phyloP scores from a whole-genome alignment of 2,329 filamentous ascomycete genomes.

The Aspergillus ibericus region DNA sequence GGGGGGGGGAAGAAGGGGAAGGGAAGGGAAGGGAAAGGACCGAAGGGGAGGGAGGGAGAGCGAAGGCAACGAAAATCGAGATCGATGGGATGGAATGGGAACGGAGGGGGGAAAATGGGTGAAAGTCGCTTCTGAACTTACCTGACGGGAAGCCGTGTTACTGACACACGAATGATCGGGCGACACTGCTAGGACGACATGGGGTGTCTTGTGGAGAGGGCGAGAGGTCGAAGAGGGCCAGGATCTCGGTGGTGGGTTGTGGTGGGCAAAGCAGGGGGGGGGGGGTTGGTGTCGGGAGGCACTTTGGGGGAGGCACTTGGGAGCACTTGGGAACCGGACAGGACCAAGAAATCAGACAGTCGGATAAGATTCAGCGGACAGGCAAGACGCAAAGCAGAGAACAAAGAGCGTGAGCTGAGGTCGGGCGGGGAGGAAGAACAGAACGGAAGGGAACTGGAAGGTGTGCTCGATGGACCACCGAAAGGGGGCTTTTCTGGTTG shows the following conservation, averaged over 20 bases:
- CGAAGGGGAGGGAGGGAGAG: background rate
- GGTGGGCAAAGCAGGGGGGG: conserved; percentile 8
- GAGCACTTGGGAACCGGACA: conserved; percentile 1
- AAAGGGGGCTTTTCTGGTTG: conserved; percentile 9
- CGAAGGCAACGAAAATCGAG: conserved; percentile 1
- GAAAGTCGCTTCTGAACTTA: conserved; percentile 13
- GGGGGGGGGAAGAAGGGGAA: background rate
- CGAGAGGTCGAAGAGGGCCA: conserved; percentile 9
- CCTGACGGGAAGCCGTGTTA: conserved; percentile 31
- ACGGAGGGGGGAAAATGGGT: conserved; percentile 2
- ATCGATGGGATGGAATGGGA: background rate
- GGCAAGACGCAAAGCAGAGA: background rate
- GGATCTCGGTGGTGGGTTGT: conserved; percentile 12
- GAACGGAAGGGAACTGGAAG: background rate
- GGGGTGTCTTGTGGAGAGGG: conserved; percentile 16
- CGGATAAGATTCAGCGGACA: background rate
- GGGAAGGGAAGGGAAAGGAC: background rate
- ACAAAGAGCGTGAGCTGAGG: background rate
- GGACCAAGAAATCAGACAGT: conserved; percentile 1
- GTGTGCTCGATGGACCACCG: conserved; percentile 7
- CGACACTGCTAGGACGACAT: conserved; percentile 33
- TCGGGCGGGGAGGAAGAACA: conserved; percentile 9
- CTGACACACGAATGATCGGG: conserved; percentile 28
- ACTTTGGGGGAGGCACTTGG: no score
- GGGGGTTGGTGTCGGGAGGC: background rate